Percentiles rank a stretch among this genome's conserved stretches.
Conservation (phyloP, 2,329 filamentous ascomycete genomes). For the Ascochyta koolunga region DNA sequence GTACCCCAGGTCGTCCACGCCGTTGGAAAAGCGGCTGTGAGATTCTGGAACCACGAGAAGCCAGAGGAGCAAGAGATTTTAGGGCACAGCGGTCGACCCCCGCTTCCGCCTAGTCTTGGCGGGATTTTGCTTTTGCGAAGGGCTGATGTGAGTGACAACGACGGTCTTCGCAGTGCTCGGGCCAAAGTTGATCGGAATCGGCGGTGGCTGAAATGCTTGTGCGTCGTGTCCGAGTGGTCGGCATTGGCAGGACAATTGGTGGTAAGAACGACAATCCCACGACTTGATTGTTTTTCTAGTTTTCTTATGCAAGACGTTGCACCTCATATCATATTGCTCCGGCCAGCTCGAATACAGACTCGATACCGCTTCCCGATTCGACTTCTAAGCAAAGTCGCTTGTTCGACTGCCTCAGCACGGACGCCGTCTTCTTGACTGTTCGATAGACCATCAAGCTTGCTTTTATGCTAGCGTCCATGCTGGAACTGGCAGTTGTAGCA, state of each 20-base stretch:
- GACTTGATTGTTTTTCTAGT: conserved; percentile 35
- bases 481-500: conserved; percentile 31
- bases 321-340: conserved; percentile 41
- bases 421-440: conserved; percentile 30
- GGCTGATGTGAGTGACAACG: conserved; percentile 47
- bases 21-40: conserved; percentile 30
- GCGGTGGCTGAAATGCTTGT: conserved; percentile 49
- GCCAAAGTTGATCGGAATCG: conserved; percentile 46
- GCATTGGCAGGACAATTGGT: conserved; percentile 38
- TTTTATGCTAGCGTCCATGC: conserved; percentile 29
- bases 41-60: conserved; percentile 39
- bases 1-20: conserved; percentile 26
- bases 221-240: conserved; percentile 40
- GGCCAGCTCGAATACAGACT: conserved; percentile 28
- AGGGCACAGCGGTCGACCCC: conserved; percentile 45
- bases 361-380: conserved; percentile 36
- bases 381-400: conserved; percentile 37
- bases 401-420: conserved; percentile 38
- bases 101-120: conserved; percentile 48
- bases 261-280: conserved; percentile 36
- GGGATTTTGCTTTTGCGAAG: conserved; percentile 44
- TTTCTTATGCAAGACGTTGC: conserved; percentile 38
- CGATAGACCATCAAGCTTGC: conserved; percentile 25
- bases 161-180: conserved; percentile 41
- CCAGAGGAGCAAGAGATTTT: conserved; percentile 45